phyloP scores from a whole-genome alignment of 139 green algal species.

The Ulvella scutata region DNA sequence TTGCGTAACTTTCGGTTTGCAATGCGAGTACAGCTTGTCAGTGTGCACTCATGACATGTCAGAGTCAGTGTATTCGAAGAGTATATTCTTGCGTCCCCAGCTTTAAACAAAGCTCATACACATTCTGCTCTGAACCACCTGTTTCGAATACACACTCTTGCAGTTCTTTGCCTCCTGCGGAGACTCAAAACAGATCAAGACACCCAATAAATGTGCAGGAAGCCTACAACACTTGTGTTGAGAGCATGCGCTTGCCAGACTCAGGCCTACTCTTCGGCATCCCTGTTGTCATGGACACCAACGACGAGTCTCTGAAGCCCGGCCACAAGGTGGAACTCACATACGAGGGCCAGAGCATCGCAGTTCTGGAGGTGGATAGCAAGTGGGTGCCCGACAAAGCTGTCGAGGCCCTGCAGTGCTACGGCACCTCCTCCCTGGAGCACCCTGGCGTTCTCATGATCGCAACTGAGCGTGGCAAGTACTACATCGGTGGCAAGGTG shows the following conservation, averaged over 20 bases:
- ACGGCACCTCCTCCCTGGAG: slow-evolving; percentile 77
- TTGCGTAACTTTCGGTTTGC: no score
- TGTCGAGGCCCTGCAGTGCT: slow-evolving; percentile 54
- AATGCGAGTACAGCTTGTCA: no score
- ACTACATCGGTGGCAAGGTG: slow-evolving; percentile 49
- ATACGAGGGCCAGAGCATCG: slow-evolving; percentile 74
- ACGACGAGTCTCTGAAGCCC: slow-evolving; percentile 39
- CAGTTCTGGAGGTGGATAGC: slow-evolving; percentile 57
- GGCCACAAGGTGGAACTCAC: slow-evolving; percentile 64
- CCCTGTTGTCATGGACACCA: slow-evolving; percentile 81
- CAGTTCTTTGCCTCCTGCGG: no score
- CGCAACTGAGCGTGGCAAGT: slow-evolving; percentile 67
- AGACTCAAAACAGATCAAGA: no score
- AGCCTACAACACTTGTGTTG: neutral
- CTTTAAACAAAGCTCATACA: no score
- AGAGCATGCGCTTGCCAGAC: slow-evolving; percentile 18
- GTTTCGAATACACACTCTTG: no score
- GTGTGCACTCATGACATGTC: no score
- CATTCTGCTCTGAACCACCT: no score
- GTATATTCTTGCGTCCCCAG: no score
- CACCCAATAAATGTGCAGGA: no score
- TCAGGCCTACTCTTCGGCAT: slow-evolving; percentile 68
- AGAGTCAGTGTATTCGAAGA: no score
- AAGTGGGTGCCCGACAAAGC: slow-evolving; percentile 69
- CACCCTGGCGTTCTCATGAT: slow-evolving; percentile 90